Evolutionary conservation across 305 asterid species (phyloP).

Genomic region (Rubia balearica): DNA sequence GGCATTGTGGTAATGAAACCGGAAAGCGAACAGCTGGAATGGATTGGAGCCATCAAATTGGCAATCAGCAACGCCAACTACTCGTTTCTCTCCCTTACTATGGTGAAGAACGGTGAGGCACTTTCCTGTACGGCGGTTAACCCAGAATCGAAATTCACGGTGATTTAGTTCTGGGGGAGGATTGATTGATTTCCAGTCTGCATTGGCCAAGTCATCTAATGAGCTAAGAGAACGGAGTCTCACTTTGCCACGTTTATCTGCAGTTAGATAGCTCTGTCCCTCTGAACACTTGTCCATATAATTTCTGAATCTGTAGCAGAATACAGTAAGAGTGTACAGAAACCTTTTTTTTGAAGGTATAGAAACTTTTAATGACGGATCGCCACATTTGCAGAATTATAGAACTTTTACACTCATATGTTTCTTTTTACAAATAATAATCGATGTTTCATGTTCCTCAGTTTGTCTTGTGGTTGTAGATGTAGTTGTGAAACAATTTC

Average conservation of each 20-base stretch:
- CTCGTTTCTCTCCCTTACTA: constrained; percentile 28
- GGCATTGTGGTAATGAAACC: constrained; percentile 58
- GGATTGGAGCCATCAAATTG: constrained; percentile 42
- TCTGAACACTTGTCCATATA: constrained; percentile 60
- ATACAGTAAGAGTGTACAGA: neutral
- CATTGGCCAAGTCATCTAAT: constrained; percentile 35
- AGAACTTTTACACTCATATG: neutral
- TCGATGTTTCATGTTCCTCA: neutral
- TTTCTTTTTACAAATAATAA: neutral
- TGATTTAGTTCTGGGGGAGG: constrained; percentile 55
- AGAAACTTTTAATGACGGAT: neutral
- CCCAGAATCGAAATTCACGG: constrained; percentile 53
- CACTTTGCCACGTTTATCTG: constrained; percentile 44
- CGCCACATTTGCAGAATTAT: neutral
- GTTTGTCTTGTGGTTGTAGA: neutral
- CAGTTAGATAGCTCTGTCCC: constrained; percentile 42
- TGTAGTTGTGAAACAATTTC: neutral
- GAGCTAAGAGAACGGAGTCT: constrained; percentile 36
- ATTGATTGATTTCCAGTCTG: constrained; percentile 57
- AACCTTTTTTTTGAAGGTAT: neutral
- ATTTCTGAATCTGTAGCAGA: constrained; percentile 45
- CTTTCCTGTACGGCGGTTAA: constrained; percentile 40
- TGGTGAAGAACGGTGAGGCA: constrained; percentile 43
- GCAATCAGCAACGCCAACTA: constrained; percentile 46
- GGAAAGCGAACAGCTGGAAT: constrained; percentile 55